These are phyloP conservation scores for Phylloporus scabripes DNA, from an alignment of 768 basidiomycete species.

Conservation along the genomic window DNA sequence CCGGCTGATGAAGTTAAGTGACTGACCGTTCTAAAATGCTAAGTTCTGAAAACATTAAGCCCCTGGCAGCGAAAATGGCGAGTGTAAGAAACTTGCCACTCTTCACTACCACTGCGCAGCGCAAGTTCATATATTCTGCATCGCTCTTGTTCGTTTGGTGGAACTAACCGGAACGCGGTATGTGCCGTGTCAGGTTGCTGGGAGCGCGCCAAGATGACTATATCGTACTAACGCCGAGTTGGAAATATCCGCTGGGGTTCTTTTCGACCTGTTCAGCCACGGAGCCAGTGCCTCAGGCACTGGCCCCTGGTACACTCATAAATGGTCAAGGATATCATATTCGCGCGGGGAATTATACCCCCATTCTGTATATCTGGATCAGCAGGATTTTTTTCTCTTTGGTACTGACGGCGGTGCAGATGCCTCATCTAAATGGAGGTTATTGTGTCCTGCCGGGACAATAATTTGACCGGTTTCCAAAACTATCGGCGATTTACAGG, in stretches of 20 bases:
- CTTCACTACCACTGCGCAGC: too few species aligned
- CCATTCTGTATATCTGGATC: background rate
- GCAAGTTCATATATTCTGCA: too few species aligned
- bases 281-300: background rate
- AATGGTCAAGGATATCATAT: background rate
- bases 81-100: too few species aligned
- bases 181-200: background rate
- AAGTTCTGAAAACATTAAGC: too few species aligned
- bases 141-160: too few species aligned
- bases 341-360: background rate
- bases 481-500: background rate
- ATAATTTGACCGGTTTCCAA: background rate
- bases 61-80: too few species aligned
- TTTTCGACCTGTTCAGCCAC: background rate
- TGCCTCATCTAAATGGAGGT: background rate
- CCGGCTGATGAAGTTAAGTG: too few species aligned
- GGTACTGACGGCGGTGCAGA: background rate
- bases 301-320: background rate
- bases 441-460: background rate
- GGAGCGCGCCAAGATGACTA: background rate
- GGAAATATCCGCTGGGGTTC: background rate
- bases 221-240: background rate
- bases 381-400: background rate
- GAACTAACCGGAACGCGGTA: background rate
- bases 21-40: too few species aligned